Percentiles rank a stretch among this genome's conserved stretches.
Conservation (phyloP, 192 early-diverging fungal genomes). For the Podila verticillata region DNA sequence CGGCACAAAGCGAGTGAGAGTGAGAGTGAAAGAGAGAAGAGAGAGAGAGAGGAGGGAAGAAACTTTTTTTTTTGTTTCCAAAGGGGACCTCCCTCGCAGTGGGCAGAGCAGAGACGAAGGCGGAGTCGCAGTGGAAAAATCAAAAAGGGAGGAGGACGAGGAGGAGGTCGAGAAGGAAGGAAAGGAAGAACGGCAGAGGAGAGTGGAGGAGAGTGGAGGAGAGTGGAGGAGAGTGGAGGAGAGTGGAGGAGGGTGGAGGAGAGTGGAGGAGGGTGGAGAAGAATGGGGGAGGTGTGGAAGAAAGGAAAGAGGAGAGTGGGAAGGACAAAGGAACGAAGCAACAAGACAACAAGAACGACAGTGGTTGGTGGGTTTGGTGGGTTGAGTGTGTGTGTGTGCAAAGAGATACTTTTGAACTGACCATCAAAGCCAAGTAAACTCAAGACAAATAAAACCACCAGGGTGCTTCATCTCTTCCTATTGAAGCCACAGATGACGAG, state of each 20-base stretch:
- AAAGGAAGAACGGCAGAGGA: neutral
- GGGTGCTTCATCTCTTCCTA: too few species aligned
- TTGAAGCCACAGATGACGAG: too few species aligned
- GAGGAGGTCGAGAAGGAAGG: too few species aligned
- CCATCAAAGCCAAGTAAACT: too few species aligned
- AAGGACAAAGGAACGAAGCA: neutral
- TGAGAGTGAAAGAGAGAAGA: neutral
- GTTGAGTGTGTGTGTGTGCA: too few species aligned
- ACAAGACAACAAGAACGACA: neutral
- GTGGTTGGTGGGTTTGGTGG: neutral
- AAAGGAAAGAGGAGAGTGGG: neutral
- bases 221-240: neutral
- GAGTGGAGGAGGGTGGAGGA: neutral
- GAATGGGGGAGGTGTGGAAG: neutral
- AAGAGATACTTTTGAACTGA: too few species aligned
- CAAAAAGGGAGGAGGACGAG: too few species aligned
- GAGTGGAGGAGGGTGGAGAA: neutral
- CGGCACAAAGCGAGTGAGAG: neutral
- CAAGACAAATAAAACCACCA: too few species aligned
- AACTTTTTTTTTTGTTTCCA: neutral
- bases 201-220: neutral
- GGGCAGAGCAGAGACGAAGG: too few species aligned
- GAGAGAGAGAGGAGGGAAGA: neutral
- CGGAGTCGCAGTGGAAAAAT: too few species aligned
- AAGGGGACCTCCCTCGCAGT: too few species aligned